Base-by-base conservation (phyloP, 768 basidiomycete species). In the Scleroderma bovista region DNA sequence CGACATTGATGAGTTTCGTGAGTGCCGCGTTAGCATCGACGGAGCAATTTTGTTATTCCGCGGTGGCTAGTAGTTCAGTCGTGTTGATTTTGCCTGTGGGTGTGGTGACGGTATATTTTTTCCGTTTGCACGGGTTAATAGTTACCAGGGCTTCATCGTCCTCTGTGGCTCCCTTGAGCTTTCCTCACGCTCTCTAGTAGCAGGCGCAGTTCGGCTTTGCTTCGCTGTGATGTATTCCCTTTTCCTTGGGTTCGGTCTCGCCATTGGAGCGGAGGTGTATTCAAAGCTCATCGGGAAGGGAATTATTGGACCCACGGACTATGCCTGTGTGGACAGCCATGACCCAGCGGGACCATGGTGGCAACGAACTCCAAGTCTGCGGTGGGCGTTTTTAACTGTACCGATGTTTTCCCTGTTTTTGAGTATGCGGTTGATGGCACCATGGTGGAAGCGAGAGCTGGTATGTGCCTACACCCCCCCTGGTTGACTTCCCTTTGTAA, bases 131-230 rank as follows among this genome's bases (percentile, higher is more conserved):
- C 39, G 29, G 36, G 13, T 39, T 49, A 52, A 36, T 36, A 36
- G 13, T 36, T 16, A 29, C 33, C 50, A 72, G 69, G 85, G 86
- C 7, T 84, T 84, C 52, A 79, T 86, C 45, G 80, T 87, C 10
- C 75, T 87, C 13, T 77, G 73, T 57, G 92, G 86, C 44, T 77
- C 83, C 11, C 79, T 93, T 26, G 91, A 93, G 61, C 69, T 92
- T 19, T 79, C 88, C 51, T 85, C 88, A 3, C 78, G 88, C 16
- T 88, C 87, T 53, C 84, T 94, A 58, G 81, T 91, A 26, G 75
- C 88, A 0, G 89, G 92, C n/a, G 84, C 88, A 11, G 89, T 93
- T 29, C 77, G 88, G 34, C 73, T 93, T 15, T 87, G 86, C 56
- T 93, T 87, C 59, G 78, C 87, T 22, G 73, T 88, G 46, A 76